Evolutionary conservation across 176 grass and related monocot genomes (phyloP).

Genomic region (Carex cristatella): DNA sequence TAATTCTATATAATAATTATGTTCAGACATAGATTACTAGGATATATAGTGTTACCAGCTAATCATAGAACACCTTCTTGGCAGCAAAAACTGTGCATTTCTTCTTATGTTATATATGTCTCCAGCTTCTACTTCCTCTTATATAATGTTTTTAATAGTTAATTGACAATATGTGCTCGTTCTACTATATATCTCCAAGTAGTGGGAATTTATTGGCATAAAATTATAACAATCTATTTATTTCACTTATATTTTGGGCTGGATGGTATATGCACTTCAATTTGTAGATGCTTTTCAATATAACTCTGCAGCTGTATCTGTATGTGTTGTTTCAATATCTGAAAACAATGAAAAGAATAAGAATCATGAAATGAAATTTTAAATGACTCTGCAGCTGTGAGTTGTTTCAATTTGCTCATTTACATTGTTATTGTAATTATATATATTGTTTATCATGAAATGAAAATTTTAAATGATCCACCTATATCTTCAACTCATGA

Average conservation of each 20-base stretch:
- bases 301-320: too few relatives aligned
- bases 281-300: too few relatives aligned
- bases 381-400: too few relatives aligned
- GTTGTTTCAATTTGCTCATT: too few relatives aligned
- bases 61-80: neutral
- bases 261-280: neutral
- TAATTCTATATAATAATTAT: neutral
- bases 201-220: neutral
- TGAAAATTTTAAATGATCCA: neutral
- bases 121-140: neutral
- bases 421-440: neutral
- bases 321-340: too few relatives aligned
- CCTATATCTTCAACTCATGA: neutral
- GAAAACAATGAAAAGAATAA: too few relatives aligned
- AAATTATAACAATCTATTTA: neutral
- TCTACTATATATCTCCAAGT: neutral
- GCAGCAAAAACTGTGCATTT: neutral
- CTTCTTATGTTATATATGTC: neutral
- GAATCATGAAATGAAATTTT: too few relatives aligned
- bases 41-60: slow-evolving; percentile 7
- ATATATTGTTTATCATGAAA: neutral
- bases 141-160: neutral
- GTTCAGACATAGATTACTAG: slow-evolving; percentile 5
- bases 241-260: neutral
- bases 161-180: neutral